Conservation (phyloP, 2,329 filamentous ascomycete genomes). For the Sporothrix sp. region DNA sequence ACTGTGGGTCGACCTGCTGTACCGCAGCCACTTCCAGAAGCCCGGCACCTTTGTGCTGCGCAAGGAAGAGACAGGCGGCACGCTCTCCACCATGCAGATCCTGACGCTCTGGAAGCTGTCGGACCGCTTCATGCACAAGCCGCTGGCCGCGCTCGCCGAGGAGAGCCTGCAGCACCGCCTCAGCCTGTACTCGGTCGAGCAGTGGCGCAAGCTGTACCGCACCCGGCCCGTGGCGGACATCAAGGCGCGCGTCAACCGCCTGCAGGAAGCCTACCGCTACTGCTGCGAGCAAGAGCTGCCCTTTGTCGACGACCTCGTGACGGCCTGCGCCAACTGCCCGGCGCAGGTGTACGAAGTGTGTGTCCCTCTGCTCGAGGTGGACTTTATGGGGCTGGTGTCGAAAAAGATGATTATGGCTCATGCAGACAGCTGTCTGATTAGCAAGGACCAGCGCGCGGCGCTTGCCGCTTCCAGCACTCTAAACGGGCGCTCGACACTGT, state of each 20-base stretch:
- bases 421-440: slow-evolving; percentile 12
- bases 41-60: slow-evolving; percentile 15
- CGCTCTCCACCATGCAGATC: slow-evolving; percentile 19
- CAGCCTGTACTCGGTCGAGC: slow-evolving; percentile 17
- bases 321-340: slow-evolving; percentile 18
- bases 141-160: slow-evolving; percentile 11
- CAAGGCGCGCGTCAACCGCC: slow-evolving; percentile 13
- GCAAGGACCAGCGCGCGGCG: slow-evolving; percentile 16
- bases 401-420: slow-evolving; percentile 18
- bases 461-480: not conserved
- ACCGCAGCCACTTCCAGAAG: slow-evolving; percentile 16
- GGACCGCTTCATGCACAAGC: slow-evolving; percentile 17
- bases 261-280: slow-evolving; percentile 17
- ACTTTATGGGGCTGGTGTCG: slow-evolving; percentile 19
- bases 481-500: not conserved
- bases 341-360: slow-evolving; percentile 18
- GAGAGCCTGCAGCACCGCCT: slow-evolving; percentile 20
- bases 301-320: slow-evolving; percentile 16
- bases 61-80: slow-evolving; percentile 20
- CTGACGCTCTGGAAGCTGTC: slow-evolving; percentile 20
- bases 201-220: slow-evolving; percentile 19
- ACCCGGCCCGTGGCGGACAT: slow-evolving; percentile 16
- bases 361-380: slow-evolving; percentile 15
- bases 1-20: slow-evolving; percentile 19
- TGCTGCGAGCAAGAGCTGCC: slow-evolving; percentile 18